phyloP scores from a whole-genome alignment of 2,329 filamentous ascomycete species.

The Tolypocladium capitatum region DNA sequence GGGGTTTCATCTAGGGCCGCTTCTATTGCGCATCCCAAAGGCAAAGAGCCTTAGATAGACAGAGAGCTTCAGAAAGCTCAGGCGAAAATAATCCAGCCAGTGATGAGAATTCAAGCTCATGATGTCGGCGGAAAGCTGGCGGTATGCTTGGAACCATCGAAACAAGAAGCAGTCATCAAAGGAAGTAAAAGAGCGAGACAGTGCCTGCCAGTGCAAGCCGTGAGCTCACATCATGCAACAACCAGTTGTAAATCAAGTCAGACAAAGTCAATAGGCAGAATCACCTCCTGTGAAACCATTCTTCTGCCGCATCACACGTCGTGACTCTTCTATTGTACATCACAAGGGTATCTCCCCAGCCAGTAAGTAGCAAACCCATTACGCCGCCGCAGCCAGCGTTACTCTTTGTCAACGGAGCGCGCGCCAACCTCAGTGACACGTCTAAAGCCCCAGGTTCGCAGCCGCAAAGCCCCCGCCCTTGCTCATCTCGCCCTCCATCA shows the following conservation, averaged over 20 bases:
- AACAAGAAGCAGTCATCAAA: no score
- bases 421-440: neutral
- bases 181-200: no score
- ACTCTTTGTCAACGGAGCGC: neutral
- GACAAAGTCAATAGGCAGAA: neutral
- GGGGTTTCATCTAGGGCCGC: neutral
- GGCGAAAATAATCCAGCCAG: neutral
- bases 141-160: no score
- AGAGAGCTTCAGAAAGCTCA: neutral
- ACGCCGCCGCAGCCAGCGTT: neutral
- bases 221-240: no score
- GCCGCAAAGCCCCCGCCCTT: neutral
- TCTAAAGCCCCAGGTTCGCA: neutral
- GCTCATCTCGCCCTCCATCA: constrained; percentile 1
- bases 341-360: neutral
- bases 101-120: neutral
- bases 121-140: neutral
- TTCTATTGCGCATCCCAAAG: no score
- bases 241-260: no score
- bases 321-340: neutral
- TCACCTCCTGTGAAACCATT: neutral
- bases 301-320: neutral
- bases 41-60: neutral
- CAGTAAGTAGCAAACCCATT: neutral
- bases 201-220: no score